These are phyloP conservation scores for Poteriospumella lacustris DNA, from an alignment of 108 stramenopile genomes.

Conservation along the genomic window DNA sequence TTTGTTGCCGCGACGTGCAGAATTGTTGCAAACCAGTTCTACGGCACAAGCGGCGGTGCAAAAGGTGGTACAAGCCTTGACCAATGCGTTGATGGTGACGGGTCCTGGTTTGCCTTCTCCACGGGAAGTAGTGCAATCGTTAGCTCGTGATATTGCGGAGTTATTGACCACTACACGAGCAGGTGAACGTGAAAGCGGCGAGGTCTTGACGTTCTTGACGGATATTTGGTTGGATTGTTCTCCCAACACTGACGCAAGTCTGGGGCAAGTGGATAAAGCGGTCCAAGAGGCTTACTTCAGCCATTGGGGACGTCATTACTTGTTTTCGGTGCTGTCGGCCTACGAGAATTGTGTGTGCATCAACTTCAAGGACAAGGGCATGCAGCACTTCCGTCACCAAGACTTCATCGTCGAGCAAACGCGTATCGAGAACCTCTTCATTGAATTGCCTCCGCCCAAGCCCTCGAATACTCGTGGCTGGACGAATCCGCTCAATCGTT, in stretches of 20 bases:
- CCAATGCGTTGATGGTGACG: background rate
- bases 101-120: background rate
- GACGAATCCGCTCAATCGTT: background rate
- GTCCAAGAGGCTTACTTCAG: background rate
- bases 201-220: background rate
- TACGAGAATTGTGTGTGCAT: background rate
- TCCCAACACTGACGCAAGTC: background rate
- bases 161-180: background rate
- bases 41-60: background rate
- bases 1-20: background rate
- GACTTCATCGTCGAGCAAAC: background rate
- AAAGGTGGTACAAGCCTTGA: background rate
- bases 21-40: background rate
- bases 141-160: background rate
- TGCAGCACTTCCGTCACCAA: background rate
- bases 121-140: background rate
- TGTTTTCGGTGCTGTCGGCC: background rate
- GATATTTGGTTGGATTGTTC: background rate
- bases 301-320: conserved; percentile 15
- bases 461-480: no score
- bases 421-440: background rate
- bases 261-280: conserved; percentile 17
- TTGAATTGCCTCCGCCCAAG: background rate
- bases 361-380: conserved; percentile 19
- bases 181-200: background rate